Conservation (phyloP, 768 basidiomycete genomes). For the Panellus pusillus region DNA sequence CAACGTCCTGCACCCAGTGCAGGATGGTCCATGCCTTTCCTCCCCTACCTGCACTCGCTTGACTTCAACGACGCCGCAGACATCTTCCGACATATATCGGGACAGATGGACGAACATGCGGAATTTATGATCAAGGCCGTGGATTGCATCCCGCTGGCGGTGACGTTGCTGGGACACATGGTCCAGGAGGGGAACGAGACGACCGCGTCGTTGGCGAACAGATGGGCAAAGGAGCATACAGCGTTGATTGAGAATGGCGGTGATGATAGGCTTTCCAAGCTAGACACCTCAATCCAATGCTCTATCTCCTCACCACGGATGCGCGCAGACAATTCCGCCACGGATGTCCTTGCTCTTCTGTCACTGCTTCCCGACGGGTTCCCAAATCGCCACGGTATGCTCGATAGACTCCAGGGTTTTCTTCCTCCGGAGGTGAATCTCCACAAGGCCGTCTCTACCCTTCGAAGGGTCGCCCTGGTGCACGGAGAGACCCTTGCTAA, state of each 20-base stretch:
- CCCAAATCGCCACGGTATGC: slow-evolving; percentile 18
- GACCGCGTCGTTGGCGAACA: slow-evolving; percentile 19
- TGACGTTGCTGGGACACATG: slow-evolving; percentile 20
- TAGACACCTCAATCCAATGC: slow-evolving; percentile 25
- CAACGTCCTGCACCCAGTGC: slow-evolving; percentile 18
- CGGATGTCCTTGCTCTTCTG: slow-evolving; percentile 21
- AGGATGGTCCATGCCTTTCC: slow-evolving; percentile 19
- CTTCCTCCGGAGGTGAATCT: slow-evolving; percentile 14
- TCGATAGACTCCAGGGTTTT: slow-evolving; percentile 14
- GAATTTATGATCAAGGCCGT: slow-evolving; percentile 20
- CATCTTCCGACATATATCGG: slow-evolving; percentile 19
- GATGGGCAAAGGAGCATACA: slow-evolving; percentile 22
- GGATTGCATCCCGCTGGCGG: slow-evolving; percentile 19
- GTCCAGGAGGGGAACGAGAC: slow-evolving; percentile 23
- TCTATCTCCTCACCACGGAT: slow-evolving; percentile 24
- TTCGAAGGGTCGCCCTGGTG: slow-evolving; percentile 10
- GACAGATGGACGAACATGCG: slow-evolving; percentile 19
- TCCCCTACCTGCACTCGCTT: slow-evolving; percentile 16
- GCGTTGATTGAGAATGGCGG: slow-evolving; percentile 20
- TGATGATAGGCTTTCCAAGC: slow-evolving; percentile 22
- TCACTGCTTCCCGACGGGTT: slow-evolving; percentile 25
- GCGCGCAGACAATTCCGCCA: slow-evolving; percentile 17
- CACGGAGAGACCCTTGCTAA: slow-evolving; percentile 17
- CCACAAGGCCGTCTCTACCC: slow-evolving; percentile 17
- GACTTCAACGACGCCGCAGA: slow-evolving; percentile 13